Conservation (phyloP, 495 filamentous ascomycete genomes). For the Clohesyomyces aquaticus region DNA sequence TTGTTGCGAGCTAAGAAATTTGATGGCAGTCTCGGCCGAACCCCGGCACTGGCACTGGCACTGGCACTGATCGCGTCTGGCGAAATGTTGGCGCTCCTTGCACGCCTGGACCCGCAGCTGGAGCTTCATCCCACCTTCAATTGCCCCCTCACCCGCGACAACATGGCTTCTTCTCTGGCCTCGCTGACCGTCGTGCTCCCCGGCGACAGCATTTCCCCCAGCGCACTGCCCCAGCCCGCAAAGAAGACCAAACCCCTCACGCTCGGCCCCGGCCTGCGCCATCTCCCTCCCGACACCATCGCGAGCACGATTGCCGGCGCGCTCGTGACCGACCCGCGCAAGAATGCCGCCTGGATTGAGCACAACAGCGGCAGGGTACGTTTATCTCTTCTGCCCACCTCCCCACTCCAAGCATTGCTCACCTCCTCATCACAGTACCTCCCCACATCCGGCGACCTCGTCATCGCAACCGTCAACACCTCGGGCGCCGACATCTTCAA, state of each 20-base stretch:
- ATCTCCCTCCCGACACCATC: constrained; percentile 70
- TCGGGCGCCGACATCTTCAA: constrained; percentile 76
- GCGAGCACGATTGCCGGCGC: constrained; percentile 78
- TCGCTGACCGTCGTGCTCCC: constrained; percentile 70
- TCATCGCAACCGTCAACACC: constrained; percentile 82
- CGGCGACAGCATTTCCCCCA: constrained; percentile 70
- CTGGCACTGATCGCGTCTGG: too few relatives aligned
- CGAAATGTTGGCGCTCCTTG: constrained; percentile 21
- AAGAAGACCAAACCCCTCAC: constrained; percentile 70
- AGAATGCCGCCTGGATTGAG: constrained; percentile 81
- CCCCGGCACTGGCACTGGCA: too few relatives aligned
- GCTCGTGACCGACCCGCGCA: constrained; percentile 71
- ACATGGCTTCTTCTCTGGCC: not conserved
- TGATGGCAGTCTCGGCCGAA: constrained; percentile 8
- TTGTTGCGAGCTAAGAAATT: constrained; percentile 19
- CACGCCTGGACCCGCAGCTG: not conserved
- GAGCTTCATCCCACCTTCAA: not conserved
- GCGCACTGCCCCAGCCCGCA: constrained; percentile 61
- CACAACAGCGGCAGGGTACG: constrained; percentile 66
- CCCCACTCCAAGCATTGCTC: not conserved
- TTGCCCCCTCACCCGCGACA: constrained; percentile 13
- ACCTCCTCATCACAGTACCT: too few relatives aligned
- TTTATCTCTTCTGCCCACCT: not conserved
- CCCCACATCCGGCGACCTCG: constrained; percentile 73
- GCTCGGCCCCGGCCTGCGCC: constrained; percentile 81